Conservation (phyloP, 306 rosid species). For the Cicer pinnatifidum region DNA sequence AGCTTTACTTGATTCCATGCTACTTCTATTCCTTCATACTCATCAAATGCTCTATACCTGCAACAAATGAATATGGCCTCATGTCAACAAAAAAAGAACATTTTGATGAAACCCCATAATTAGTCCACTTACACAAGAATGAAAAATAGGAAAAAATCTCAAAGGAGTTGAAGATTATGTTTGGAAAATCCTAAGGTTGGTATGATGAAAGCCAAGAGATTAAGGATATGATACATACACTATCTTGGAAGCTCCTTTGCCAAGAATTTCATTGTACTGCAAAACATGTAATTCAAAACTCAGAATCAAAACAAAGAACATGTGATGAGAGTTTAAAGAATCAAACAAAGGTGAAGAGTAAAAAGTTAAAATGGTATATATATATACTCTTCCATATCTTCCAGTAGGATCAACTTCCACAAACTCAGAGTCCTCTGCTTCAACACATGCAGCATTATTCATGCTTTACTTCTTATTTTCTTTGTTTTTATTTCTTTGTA, state of each 20-base stretch:
- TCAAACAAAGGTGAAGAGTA: background rate
- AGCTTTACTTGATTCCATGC: constrained; percentile 99
- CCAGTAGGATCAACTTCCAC: constrained; percentile 98
- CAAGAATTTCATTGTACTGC: constrained; percentile 93
- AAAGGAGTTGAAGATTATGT: constrained; percentile 21
- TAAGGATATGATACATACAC: constrained; percentile 63
- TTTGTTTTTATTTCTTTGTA: constrained; percentile 26
- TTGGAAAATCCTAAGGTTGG: constrained; percentile 13
- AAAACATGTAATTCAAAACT: constrained; percentile 44
- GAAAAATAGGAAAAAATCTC: background rate
- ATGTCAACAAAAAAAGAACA: constrained; percentile 15
- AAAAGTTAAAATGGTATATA: background rate
- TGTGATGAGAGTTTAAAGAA: constrained; percentile 17
- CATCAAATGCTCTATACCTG: constrained; percentile 93
- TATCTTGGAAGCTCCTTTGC: constrained; percentile 95
- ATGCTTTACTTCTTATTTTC: constrained; percentile 54
- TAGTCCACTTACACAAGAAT: constrained; percentile 22
- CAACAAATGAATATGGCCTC: constrained; percentile 43
- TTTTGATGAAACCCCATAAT: constrained; percentile 35
- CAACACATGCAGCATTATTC: constrained; percentile 62
- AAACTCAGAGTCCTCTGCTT: constrained; percentile 61
- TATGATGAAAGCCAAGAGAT: constrained; percentile 27
- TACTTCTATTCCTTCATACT: constrained; percentile 95
- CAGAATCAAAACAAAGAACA: constrained; percentile 43
- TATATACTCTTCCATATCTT: constrained; percentile 95